phyloP scores from a whole-genome alignment of 495 filamentous ascomycete species.

The Hyphodiscus hymeniophilus region DNA sequence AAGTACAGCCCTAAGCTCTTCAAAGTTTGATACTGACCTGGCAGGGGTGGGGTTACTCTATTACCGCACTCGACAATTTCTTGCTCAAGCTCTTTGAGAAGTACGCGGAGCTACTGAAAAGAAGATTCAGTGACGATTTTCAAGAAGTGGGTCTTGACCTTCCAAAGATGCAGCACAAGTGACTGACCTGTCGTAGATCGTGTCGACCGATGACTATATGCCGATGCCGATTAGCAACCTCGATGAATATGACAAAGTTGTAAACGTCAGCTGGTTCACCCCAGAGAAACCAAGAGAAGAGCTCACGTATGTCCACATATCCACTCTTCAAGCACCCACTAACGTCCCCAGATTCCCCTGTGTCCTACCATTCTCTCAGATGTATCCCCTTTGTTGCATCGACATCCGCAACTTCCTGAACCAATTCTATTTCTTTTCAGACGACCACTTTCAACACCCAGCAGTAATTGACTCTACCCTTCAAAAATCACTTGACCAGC shows the following conservation, averaged over 20 bases:
- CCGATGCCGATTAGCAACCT: constrained; percentile 86
- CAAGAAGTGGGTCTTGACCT: constrained; percentile 52
- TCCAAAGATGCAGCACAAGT: background rate
- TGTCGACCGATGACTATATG: constrained; percentile 98
- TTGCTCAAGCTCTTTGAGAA: constrained; percentile 82
- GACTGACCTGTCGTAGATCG: constrained; percentile 49
- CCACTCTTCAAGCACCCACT: constrained; percentile 3
- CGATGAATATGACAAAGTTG: constrained; percentile 93
- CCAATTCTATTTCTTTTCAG: constrained; percentile 92
- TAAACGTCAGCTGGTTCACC: constrained; percentile 87
- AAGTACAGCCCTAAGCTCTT: constrained; percentile 20
- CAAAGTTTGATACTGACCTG: constrained; percentile 17
- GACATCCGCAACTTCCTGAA: constrained; percentile 95
- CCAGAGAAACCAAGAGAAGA: constrained; percentile 71
- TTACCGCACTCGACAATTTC: constrained; percentile 72
- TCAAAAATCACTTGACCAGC: constrained; percentile 76
- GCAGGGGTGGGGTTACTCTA: constrained; percentile 81
- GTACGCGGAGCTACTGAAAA: constrained; percentile 87
- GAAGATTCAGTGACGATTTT: constrained; percentile 85
- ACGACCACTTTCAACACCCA: constrained; percentile 85
- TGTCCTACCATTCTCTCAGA: constrained; percentile 92
- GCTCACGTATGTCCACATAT: constrained; percentile 51
- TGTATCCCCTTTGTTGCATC: constrained; percentile 97
- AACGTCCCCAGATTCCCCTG: constrained; percentile 61
- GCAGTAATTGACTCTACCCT: constrained; percentile 84